These are phyloP conservation scores for Vigna unguiculata DNA, from an alignment of 306 rosid genomes.

Conservation along the genomic window DNA sequence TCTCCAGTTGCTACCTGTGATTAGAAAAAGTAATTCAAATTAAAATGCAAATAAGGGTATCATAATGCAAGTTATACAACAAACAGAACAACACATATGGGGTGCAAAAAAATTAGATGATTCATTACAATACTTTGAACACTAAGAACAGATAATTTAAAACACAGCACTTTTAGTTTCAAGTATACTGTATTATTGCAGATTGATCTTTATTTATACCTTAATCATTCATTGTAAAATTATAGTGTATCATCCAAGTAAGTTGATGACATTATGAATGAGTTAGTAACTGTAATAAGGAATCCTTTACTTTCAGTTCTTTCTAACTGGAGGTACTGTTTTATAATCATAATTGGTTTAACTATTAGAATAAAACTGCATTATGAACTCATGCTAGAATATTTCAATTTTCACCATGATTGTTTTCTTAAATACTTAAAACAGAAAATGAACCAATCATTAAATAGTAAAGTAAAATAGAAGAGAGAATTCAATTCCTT, in stretches of 20 bases:
- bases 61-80: slow-evolving; percentile 1
- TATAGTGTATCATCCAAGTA: slow-evolving; percentile 11
- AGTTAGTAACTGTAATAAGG: not conserved
- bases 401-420: slow-evolving; percentile 25
- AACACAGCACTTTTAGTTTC: slow-evolving; percentile 16
- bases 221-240: slow-evolving; percentile 26
- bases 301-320: slow-evolving; percentile 2
- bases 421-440: slow-evolving; percentile 11
- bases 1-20: slow-evolving; percentile 94
- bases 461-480: not conserved
- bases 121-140: slow-evolving; percentile 18
- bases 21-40: slow-evolving; percentile 36
- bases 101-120: slow-evolving; percentile 33
- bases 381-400: slow-evolving; percentile 5
- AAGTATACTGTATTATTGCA: not conserved
- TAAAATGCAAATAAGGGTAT: slow-evolving; percentile 24
- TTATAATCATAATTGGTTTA: not conserved
- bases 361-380: slow-evolving; percentile 3
- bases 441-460: slow-evolving; percentile 20
- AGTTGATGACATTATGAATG: not conserved
- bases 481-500: slow-evolving; percentile 15
- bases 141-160: slow-evolving; percentile 1
- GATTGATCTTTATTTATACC: not conserved
- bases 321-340: not conserved
- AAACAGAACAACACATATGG: slow-evolving; percentile 17